phyloP scores from a whole-genome alignment of 768 basidiomycete species.

The Rhodotorula taiwanensis region DNA sequence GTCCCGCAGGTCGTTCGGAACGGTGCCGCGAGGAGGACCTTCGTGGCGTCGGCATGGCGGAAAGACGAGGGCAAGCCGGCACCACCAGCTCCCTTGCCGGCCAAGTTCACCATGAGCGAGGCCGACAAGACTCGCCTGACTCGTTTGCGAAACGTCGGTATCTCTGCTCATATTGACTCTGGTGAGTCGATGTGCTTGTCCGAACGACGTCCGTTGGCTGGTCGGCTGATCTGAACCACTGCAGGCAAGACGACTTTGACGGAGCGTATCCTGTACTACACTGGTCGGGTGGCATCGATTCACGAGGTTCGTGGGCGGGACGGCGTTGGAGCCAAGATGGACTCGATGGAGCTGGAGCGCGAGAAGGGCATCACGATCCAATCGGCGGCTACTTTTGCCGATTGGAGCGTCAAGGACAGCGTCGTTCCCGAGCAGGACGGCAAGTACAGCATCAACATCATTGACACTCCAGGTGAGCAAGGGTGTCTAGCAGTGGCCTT shows the following conservation, averaged over 20 bases:
- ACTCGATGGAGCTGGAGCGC: slow-evolving; percentile 96
- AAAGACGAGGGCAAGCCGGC: slow-evolving; percentile 24
- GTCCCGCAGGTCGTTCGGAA: not conserved
- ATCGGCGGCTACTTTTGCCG: slow-evolving; percentile 95
- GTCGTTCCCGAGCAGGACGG: slow-evolving; percentile 56
- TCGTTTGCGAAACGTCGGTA: slow-evolving; percentile 88
- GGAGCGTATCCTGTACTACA: slow-evolving; percentile 91
- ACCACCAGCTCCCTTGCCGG: slow-evolving; percentile 22
- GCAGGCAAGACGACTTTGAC: slow-evolving; percentile 97
- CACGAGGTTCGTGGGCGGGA: slow-evolving; percentile 97
- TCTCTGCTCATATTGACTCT: slow-evolving; percentile 75
- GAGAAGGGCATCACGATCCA: slow-evolving; percentile 99
- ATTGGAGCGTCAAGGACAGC: slow-evolving; percentile 59
- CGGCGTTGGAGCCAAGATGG: slow-evolving; percentile 98
- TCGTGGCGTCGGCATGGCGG: slow-evolving; percentile 4
- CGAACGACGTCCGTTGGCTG: too few relatives aligned
- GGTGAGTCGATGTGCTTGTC: too few relatives aligned
- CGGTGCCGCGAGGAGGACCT: not conserved
- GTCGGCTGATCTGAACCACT: slow-evolving; percentile 13
- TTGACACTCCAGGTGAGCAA: slow-evolving; percentile 89
- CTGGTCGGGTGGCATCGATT: slow-evolving; percentile 87
- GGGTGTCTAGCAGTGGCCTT: too few relatives aligned
- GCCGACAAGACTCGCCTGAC: slow-evolving; percentile 59
- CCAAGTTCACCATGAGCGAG: slow-evolving; percentile 22
- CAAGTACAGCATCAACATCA: slow-evolving; percentile 86